Conservation (phyloP, 805 yeast species). For the Candida berthetii region DNA sequence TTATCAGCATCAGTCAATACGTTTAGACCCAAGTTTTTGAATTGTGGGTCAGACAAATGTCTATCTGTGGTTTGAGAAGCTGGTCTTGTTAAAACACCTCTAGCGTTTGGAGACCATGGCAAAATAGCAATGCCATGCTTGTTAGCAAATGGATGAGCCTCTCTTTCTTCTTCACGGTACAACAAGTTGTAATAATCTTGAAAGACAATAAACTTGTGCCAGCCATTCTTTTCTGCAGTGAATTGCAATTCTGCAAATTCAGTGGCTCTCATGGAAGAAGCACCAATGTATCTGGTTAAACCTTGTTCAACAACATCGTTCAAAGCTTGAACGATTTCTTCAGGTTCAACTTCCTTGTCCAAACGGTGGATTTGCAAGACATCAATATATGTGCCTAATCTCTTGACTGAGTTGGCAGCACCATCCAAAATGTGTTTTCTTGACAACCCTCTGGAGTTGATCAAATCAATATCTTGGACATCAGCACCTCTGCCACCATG, state of each 20-base stretch:
- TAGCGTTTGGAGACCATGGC: conserved; percentile 54
- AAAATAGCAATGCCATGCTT: conserved; percentile 43
- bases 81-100: conserved; percentile 48
- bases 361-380: conserved; percentile 48
- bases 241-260: conserved; percentile 49
- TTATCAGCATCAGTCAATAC: conserved; percentile 15
- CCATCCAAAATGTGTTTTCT: conserved; percentile 41
- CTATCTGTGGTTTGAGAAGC: conserved; percentile 5
- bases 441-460: conserved; percentile 35
- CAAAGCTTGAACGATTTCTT: conserved; percentile 47
- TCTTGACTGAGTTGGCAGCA: conserved; percentile 30
- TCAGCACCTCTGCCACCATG: not conserved
- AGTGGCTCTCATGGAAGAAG: conserved; percentile 50
- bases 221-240: conserved; percentile 47
- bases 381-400: conserved; percentile 43
- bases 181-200: conserved; percentile 52
- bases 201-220: conserved; percentile 54
- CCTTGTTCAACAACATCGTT: conserved; percentile 44
- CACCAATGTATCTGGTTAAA: conserved; percentile 50
- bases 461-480: conserved; percentile 11
- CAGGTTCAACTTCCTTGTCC: conserved; percentile 36
- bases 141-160: conserved; percentile 46
- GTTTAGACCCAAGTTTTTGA: conserved; percentile 5
- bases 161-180: conserved; percentile 56
- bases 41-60: conserved; percentile 2